Evolutionary conservation across 345 rosid genomes (phyloP), one percentile per base, ranked within the genome.

Genomic region (Brassica nigra): DNA sequence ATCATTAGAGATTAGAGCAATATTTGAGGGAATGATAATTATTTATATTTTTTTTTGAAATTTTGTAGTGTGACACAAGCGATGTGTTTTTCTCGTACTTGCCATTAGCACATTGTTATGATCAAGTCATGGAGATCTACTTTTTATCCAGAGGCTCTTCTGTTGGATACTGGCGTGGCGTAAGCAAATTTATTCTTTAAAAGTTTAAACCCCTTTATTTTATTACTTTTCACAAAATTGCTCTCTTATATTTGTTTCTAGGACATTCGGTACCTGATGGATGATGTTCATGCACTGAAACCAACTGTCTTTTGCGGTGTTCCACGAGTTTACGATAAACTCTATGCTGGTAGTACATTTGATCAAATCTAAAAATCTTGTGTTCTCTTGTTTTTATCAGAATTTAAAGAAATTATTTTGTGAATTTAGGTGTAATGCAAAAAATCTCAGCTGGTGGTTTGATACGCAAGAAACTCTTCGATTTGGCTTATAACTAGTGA

Each of bases 41-140:
- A 27, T 5, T 6, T 54, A 33, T 31, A 52, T 1, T 33, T 30
- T 18, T 30, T 18, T 52, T 34, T 30, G 15, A 10, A 20, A 59
- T 52, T 8, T 62, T 88, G 73, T 86, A 95, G 97, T 87, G 86
- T 71, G 61, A 87, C 20, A 92, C 86, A 75, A 91, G 86, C 47
- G 99, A 95, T 80, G 81, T 90, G 47, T 91, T 88, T 83, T 93
- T 95, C 85, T 95, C 98, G 8, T 93, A 91, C 90, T 93, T 95
- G 36, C 98, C 97, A 63, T 81, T 93, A 85, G 99, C 99, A 44
- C 98, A 91, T 81, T 81, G 90, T 16, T 95, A 93, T 65, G 99
- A 91, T 86, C 97, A 91, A 86, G 84, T 87, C 52, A 84, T 95
- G 81, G 96, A 89, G 82, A 87, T 86, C 28, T 93, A 88, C 73